Conservation (phyloP, 2,329 filamentous ascomycete species). For the Fusarium temperatum region DNA sequence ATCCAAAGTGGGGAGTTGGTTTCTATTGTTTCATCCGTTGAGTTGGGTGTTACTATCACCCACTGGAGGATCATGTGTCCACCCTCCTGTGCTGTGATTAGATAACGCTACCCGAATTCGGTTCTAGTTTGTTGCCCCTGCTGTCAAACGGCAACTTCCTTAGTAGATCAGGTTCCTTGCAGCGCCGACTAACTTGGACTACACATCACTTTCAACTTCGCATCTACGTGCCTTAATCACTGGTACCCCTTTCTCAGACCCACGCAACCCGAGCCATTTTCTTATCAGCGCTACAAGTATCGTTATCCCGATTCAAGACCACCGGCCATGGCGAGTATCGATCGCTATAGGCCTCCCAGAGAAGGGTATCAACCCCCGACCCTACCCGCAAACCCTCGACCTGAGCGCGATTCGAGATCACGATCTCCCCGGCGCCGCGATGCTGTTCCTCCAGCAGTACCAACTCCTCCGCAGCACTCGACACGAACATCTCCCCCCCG, state of each 20-base stretch:
- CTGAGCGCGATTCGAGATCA: constrained; percentile 59
- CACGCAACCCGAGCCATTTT: constrained; percentile 20
- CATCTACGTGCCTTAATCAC: constrained; percentile 8
- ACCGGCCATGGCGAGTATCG: constrained; percentile 65
- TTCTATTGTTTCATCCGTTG: constrained; percentile 21
- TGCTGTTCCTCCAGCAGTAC: constrained; percentile 65
- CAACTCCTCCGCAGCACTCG: constrained; percentile 66
- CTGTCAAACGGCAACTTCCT: constrained; percentile 33
- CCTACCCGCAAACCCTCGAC: constrained; percentile 50
- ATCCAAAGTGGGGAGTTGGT: constrained; percentile 11
- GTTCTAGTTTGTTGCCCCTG: constrained; percentile 26
- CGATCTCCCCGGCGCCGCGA: constrained; percentile 59
- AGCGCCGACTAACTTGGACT: constrained; percentile 11
- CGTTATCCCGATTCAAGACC: constrained; percentile 39
- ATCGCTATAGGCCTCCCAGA: constrained; percentile 65
- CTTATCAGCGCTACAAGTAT: constrained; percentile 26
- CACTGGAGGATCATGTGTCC: constrained; percentile 34
- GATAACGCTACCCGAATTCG: constrained; percentile 32
- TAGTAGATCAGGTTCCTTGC: constrained; percentile 35
- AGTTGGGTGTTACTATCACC: constrained; percentile 1
- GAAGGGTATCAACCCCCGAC: constrained; percentile 66
- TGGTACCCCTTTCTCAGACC: constrained; percentile 12
- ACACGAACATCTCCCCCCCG: constrained; percentile 65
- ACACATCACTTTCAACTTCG: constrained; percentile 22
- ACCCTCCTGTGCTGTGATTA: constrained; percentile 35